Base-by-base conservation (phyloP, 2,329 filamentous ascomycete genomes). In the Coniochaeta sp. region DNA sequence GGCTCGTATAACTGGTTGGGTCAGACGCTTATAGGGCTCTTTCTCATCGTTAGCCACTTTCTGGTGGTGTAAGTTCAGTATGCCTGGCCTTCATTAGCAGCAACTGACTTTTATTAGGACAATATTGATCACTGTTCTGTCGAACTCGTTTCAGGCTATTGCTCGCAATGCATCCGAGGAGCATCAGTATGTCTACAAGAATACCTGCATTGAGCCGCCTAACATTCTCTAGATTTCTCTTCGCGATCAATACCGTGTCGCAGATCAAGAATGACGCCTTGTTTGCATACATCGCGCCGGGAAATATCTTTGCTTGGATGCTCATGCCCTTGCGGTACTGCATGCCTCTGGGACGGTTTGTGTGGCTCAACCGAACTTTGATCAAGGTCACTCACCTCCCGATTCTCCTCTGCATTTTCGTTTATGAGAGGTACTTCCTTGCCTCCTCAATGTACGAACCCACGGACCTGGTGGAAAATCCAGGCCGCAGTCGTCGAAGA, bases 251-350 rank as follows among this genome's bases (percentile, higher is more conserved):
- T 70, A 96, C 93, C 5, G 96, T 97, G 57, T 96, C 91, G 5
- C 96, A 96, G 90, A 93, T 97, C 65, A 98, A 97, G 73, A 96
- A 95, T n/a, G 93, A 98, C 71, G 90, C 92, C 0, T 79, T 97
- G 0, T 98, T 98, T 77, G 96, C 91, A 3, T 97, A 97, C 71
- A 85, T 97, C 62, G 90, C 93, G 1, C 93, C 93, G 0, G 89
- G 90, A 16, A 98, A 98, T 70, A 89, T 97, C 33, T 83, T 97
- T 64, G 93, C 91, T 1, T 98, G 93, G 93, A 71, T 93, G 0
- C 78, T 96, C 31, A 92, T 92, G 68, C 93, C 93, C 0, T 73
- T 96, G 52, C 84, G 93, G 64, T 96, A 89, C 70, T 77, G 86
- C 67, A 86, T 97, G 77, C 86, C 92, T 0, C 87, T 97, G 66